Evolutionary conservation across 345 rosid genomes (phyloP).

Genomic region (Limnanthes douglasii): DNA sequence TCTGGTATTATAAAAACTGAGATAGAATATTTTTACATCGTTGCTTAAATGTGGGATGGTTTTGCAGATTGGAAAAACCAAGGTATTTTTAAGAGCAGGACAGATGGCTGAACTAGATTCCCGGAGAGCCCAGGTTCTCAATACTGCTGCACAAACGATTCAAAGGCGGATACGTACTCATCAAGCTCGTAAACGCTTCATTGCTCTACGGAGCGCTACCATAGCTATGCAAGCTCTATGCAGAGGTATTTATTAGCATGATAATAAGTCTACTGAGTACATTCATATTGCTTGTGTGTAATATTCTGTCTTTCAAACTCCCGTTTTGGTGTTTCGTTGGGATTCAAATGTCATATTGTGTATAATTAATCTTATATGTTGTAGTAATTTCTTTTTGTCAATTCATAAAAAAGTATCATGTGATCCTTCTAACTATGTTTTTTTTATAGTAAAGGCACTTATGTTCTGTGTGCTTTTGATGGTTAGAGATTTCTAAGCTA

Average conservation of each 20-base stretch:
- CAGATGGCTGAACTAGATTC: constrained; percentile 99
- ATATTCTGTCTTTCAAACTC: too few relatives aligned
- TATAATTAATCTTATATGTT: too few relatives aligned
- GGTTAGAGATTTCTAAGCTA: too few relatives aligned
- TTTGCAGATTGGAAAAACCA: constrained; percentile 85
- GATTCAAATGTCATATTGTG: neutral
- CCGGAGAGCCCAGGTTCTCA: constrained; percentile 67
- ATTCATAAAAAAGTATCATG: too few relatives aligned
- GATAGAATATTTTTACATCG: neutral
- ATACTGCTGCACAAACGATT: constrained; percentile 65
- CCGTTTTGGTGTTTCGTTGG: neutral
- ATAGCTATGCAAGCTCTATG: constrained; percentile 43
- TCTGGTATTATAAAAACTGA: neutral
- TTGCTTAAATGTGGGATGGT: constrained; percentile 2
- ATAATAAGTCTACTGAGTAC: too few relatives aligned
- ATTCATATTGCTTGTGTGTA: too few relatives aligned
- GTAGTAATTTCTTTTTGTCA: too few relatives aligned
- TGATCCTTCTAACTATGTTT: too few relatives aligned
- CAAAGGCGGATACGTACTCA: constrained; percentile 69
- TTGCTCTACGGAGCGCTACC: constrained; percentile 49
- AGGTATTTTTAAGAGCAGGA: constrained; percentile 91
- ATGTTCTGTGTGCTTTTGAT: too few relatives aligned
- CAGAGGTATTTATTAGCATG: too few relatives aligned
- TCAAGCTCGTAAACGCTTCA: constrained; percentile 49
- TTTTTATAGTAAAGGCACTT: too few relatives aligned